Evolutionary conservation across 306 rosid genomes (phyloP).

Genomic region (Hippophae gyantsensis): DNA sequence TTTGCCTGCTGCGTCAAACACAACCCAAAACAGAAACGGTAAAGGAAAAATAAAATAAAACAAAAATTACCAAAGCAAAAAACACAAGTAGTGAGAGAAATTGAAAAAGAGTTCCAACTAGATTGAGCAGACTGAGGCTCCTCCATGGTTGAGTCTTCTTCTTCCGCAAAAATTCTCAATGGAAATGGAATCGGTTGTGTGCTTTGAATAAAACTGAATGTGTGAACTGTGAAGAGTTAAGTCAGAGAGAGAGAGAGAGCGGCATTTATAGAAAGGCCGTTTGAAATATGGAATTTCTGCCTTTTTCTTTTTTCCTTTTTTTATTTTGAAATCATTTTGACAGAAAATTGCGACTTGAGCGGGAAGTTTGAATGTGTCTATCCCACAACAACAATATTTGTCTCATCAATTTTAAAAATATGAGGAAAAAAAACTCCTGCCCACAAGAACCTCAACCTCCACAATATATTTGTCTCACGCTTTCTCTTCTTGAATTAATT

Average conservation of each 20-base stretch:
- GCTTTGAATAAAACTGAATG: not conserved
- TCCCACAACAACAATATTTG: not conserved
- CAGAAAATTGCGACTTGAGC: conserved; percentile 22
- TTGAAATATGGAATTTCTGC: not conserved
- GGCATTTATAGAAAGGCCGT: not conserved
- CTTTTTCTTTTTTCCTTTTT: not conserved
- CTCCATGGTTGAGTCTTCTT: conserved; percentile 24
- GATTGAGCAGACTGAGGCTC: conserved; percentile 31
- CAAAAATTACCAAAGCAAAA: not conserved
- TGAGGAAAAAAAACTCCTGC: too few species aligned
- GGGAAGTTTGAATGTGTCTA: conserved; percentile 29
- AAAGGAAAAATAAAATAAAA: not conserved
- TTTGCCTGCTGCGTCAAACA: conserved; percentile 31
- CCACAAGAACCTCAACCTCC: too few species aligned
- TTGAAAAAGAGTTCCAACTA: conserved; percentile 3
- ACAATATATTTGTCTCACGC: too few species aligned
- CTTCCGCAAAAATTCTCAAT: not conserved
- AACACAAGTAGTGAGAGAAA: not conserved
- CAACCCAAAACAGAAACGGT: not conserved
- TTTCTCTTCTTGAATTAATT: too few species aligned
- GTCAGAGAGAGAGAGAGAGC: conserved; percentile 18
- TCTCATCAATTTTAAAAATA: too few species aligned
- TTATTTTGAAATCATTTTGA: not conserved
- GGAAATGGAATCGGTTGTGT: not conserved
- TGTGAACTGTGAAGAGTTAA: not conserved